Evolutionary conservation across 2,329 filamentous ascomycete genomes (phyloP), one percentile per base, ranked within the genome.

Genomic region (Fusarium solani-melongenae): DNA sequence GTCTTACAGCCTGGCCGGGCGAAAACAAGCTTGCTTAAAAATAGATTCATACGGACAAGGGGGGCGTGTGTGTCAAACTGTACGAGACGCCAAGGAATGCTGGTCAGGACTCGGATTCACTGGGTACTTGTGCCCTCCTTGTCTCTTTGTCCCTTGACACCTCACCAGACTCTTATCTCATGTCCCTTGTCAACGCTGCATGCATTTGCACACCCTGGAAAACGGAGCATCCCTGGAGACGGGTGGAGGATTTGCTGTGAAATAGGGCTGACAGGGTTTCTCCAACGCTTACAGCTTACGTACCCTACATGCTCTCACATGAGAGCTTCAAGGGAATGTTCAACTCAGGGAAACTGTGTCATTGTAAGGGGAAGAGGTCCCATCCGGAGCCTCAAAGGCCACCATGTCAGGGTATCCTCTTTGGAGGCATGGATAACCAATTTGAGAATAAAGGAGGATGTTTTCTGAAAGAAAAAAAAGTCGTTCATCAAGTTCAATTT

Each of bases 1-100:
- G 46, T 34, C 36, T 31, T 12, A 14, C 33, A 36, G 17, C 46
- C 12, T 31, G 5, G 6, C 4, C 22, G 55, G 22, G 34, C 55
- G 17, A 64, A 27, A 44, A 36, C 20, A 20, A 38, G 44, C 17
- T n/a, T 39, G 51, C 8, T 38, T 51, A 61, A 59, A 59, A 65
- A 65, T 49, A 62, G 27, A 39, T 24, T 31, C 27, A 20, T 53
- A 31, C 17, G 17, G 27, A 12, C 46, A 38, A 0, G 55, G 55
- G 33, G 55, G 55, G 55, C 15, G 55, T 57, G 55, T 57, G 34
- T 57, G 55, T 11, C 1, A 4, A 31, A 53, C 46, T 53, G 46
- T 53, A 53, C 24, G 46, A n/a, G n/a, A 12, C 10, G 24, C 24
- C 46, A 51, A 31, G 46, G 4, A n/a, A 17, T 29, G 44, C 11